These are phyloP conservation scores for Lathyrus aphaca DNA, from an alignment of 306 rosid genomes.

Conservation along the genomic window DNA sequence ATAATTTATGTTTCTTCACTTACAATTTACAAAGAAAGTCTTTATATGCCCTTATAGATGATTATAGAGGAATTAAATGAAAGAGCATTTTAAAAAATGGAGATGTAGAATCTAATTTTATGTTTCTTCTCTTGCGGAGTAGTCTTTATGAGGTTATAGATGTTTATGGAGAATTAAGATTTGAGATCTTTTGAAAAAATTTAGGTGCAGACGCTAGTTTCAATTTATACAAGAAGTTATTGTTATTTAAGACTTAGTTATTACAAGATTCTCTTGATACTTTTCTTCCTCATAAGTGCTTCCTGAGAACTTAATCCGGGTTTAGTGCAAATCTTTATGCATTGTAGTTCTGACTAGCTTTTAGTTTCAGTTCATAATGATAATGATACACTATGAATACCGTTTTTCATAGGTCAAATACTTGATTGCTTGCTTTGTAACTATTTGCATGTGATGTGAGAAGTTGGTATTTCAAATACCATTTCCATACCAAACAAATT, in stretches of 20 bases:
- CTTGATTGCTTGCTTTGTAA: constrained; percentile 25
- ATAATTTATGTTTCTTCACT: neutral
- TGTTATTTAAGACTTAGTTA: neutral
- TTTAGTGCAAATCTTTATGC: neutral
- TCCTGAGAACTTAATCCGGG: neutral
- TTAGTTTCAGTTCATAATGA: constrained; percentile 2
- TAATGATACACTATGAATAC: neutral
- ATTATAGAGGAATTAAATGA: neutral
- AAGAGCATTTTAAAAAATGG: neutral
- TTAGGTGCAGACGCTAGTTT: neutral
- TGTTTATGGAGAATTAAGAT: neutral
- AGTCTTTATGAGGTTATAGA: neutral
- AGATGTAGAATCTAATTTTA: neutral
- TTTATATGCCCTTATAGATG: neutral
- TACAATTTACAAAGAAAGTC: neutral
- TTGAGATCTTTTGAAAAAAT: no score
- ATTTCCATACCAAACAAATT: neutral
- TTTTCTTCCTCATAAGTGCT: neutral
- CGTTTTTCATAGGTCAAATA: neutral
- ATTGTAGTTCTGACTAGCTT: neutral
- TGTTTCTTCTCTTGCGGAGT: neutral
- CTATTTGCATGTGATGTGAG: constrained; percentile 6
- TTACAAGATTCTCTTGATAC: neutral
- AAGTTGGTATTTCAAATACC: constrained; percentile 10
- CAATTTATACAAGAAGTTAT: neutral